phyloP scores from a whole-genome alignment of 495 filamentous ascomycete genomes.

The Hyaloscypha variabilis region DNA sequence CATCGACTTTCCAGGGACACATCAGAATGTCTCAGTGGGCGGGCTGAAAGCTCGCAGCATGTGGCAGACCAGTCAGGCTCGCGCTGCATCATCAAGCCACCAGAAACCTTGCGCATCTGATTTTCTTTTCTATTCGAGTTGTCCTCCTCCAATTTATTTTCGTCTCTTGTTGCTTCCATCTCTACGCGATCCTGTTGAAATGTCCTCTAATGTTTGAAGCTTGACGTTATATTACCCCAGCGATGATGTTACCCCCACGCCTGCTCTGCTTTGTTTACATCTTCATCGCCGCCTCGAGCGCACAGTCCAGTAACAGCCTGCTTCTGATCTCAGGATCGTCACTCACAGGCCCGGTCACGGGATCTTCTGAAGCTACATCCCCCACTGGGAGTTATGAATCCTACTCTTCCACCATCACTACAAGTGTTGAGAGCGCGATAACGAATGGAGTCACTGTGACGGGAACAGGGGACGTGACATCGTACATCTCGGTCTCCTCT shows the following conservation, averaged over 20 bases:
- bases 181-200: background rate
- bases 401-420: constrained; percentile 42
- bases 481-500: constrained; percentile 12
- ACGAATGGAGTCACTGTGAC: background rate
- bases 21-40: background rate
- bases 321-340: constrained; percentile 20
- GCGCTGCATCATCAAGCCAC: background rate
- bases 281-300: background rate
- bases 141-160: background rate
- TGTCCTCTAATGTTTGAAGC: background rate
- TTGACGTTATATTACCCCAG: background rate
- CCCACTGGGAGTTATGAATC: constrained; percentile 44
- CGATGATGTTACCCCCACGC: background rate
- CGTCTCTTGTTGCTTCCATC: background rate
- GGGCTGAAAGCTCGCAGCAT: background rate
- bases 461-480: constrained; percentile 4
- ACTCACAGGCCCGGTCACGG: constrained; percentile 12
- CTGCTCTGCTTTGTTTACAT: constrained; percentile 3
- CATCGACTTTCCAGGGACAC: background rate
- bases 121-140: background rate
- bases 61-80: background rate
- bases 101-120: background rate
- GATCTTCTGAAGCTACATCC: constrained; percentile 33
- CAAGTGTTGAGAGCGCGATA: constrained; percentile 10
- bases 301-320: constrained; percentile 7